Conservation (phyloP, 2,329 filamentous ascomycete species). For the Fusarium multiceps region DNA sequence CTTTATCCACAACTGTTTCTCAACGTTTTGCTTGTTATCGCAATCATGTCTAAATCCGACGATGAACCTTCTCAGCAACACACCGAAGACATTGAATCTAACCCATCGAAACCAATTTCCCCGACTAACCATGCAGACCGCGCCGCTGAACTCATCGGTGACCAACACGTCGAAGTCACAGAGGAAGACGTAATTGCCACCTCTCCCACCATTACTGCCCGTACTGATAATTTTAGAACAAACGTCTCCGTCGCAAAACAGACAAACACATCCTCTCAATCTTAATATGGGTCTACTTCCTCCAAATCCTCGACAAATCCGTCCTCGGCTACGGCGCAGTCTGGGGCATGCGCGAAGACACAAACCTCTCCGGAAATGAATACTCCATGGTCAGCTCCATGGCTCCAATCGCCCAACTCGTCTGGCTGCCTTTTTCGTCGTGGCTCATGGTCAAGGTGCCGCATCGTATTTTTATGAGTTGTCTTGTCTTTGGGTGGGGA, state of each 20-base stretch:
- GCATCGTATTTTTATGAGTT: conserved; percentile 67
- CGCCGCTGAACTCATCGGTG: conserved; percentile 29
- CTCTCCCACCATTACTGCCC: no score
- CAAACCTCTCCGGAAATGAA: conserved; percentile 62
- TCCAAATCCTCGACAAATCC: conserved; percentile 69
- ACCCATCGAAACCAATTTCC: neutral
- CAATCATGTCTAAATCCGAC: conserved; percentile 19
- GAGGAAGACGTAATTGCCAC: conserved; percentile 26
- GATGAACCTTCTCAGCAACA: conserved; percentile 12
- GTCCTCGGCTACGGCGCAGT: conserved; percentile 68
- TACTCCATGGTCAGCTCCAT: conserved; percentile 70
- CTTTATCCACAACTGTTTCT: neutral
- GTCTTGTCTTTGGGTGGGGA: conserved; percentile 59
- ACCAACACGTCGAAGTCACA: conserved; percentile 29
- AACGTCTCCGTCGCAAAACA: conserved; percentile 68
- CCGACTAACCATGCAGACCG: conserved; percentile 3
- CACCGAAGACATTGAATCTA: conserved; percentile 19
- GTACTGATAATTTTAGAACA: conserved; percentile 13
- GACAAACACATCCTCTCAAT: conserved; percentile 68
- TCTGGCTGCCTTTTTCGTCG: conserved; percentile 70
- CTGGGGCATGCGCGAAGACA: conserved; percentile 63
- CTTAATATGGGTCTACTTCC: conserved; percentile 68
- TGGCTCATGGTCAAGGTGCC: conserved; percentile 71
- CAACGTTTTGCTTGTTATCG: neutral
- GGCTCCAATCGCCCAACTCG: conserved; percentile 68